Evolutionary conservation across 768 basidiomycete genomes (phyloP).

Genomic region (Auriscalpium orientale): DNA sequence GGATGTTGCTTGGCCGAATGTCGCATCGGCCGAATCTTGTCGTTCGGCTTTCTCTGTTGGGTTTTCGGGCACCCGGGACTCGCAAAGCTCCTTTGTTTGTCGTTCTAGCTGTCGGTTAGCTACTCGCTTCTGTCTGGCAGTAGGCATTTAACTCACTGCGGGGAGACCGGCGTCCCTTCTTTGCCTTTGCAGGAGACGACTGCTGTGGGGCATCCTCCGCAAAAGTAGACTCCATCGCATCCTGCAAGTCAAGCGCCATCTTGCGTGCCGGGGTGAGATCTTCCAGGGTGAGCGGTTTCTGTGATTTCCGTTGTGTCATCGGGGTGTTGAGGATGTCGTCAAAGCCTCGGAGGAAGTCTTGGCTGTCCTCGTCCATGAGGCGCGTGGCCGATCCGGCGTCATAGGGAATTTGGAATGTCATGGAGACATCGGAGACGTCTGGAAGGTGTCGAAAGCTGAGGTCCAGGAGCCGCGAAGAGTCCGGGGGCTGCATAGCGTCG

Average conservation of each 20-base stretch:
- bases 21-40: too few species aligned
- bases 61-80: too few species aligned
- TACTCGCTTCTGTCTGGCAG: too few species aligned
- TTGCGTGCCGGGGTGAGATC: neutral
- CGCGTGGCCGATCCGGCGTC: neutral
- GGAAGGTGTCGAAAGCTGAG: neutral
- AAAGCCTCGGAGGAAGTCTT: neutral
- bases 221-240: neutral
- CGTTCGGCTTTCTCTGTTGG: too few species aligned
- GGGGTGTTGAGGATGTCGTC: slow-evolving; percentile 1
- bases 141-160: too few species aligned
- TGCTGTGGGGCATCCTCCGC: neutral
- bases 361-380: slow-evolving; percentile 1
- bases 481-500: neutral
- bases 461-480: neutral
- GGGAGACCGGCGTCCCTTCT: too few species aligned
- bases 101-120: too few species aligned
- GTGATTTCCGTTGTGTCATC: neutral
- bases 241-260: neutral
- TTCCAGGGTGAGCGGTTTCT: neutral
- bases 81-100: too few species aligned
- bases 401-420: slow-evolving; percentile 1
- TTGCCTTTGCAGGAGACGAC: too few species aligned
- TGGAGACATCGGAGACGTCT: neutral
- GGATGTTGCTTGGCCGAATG: too few species aligned